A percentile compares a stretch with the other conserved stretches of the same genome.
Evolutionary conservation across 129 eudicot species (phyloP).

Genomic region (Tanacetum coccineum): DNA sequence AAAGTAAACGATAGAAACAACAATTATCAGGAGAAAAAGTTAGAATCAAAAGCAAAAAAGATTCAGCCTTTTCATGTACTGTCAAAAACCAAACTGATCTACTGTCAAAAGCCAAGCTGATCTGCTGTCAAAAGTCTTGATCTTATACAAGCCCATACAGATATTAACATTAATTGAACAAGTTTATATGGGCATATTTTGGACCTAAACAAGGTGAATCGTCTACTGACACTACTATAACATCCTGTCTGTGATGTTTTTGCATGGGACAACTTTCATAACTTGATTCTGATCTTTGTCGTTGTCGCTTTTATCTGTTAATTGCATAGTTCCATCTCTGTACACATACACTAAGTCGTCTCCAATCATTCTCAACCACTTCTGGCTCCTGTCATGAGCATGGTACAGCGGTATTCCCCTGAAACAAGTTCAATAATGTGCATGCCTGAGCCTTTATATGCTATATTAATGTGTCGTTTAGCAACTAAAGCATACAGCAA

Average conservation of each 20-base stretch:
- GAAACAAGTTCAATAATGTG: slow-evolving; percentile 10
- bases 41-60: not conserved
- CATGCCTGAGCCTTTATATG: not conserved
- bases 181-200: slow-evolving; percentile 8
- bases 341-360: slow-evolving; percentile 39
- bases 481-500: not conserved
- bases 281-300: slow-evolving; percentile 21
- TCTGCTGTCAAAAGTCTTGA: slow-evolving; percentile 11
- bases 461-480: not conserved
- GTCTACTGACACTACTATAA: slow-evolving; percentile 18
- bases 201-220: slow-evolving; percentile 18
- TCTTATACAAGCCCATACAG: slow-evolving; percentile 8
- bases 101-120: slow-evolving; percentile 9
- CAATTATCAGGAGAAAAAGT: not conserved
- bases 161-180: slow-evolving; percentile 3
- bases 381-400: slow-evolving; percentile 32
- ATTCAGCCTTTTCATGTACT: slow-evolving; percentile 15
- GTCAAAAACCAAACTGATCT: slow-evolving; percentile 11
- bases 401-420: slow-evolving; percentile 52
- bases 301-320: slow-evolving; percentile 17
- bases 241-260: slow-evolving; percentile 17
- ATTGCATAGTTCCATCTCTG: slow-evolving; percentile 40
- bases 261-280: slow-evolving; percentile 17
- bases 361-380: slow-evolving; percentile 34
- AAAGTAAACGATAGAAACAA: not conserved